These are phyloP conservation scores for Thamnidium elegans DNA, from an alignment of 192 early-diverging fungal genomes.

Conservation along the genomic window DNA sequence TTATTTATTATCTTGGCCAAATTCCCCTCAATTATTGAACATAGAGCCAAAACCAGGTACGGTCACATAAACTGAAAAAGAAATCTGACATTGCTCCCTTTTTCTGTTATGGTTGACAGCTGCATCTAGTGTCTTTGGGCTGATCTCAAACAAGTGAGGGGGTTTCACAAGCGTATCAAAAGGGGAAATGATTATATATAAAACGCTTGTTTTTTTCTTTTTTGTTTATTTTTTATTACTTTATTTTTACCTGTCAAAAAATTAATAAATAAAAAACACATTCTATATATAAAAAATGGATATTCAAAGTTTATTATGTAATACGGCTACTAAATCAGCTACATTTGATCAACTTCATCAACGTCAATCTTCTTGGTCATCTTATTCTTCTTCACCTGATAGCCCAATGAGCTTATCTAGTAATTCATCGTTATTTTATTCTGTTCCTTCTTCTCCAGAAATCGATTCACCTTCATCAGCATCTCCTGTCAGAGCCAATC, in stretches of 20 bases:
- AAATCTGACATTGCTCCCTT: not conserved
- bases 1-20: too few relatives aligned
- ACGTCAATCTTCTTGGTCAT: constrained; percentile 7
- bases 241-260: not conserved
- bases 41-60: too few relatives aligned
- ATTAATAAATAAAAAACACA: not conserved
- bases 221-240: constrained; percentile 1
- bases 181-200: constrained; percentile 9
- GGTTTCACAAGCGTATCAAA: not conserved
- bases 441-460: not conserved
- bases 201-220: not conserved
- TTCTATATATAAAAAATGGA: not conserved
- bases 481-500: not conserved
- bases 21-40: too few relatives aligned
- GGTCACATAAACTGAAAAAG: too few relatives aligned
- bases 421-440: not conserved
- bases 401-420: constrained; percentile 5
- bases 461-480: not conserved
- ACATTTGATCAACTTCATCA: not conserved
- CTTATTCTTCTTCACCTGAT: constrained; percentile 5
- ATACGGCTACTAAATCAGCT: not conserved
- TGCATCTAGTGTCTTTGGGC: constrained; percentile 9
- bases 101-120: constrained; percentile 13
- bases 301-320: constrained; percentile 17
- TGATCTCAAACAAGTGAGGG: constrained; percentile 9